phyloP scores from a whole-genome alignment of 768 basidiomycete species.

The Boletales sp. region DNA sequence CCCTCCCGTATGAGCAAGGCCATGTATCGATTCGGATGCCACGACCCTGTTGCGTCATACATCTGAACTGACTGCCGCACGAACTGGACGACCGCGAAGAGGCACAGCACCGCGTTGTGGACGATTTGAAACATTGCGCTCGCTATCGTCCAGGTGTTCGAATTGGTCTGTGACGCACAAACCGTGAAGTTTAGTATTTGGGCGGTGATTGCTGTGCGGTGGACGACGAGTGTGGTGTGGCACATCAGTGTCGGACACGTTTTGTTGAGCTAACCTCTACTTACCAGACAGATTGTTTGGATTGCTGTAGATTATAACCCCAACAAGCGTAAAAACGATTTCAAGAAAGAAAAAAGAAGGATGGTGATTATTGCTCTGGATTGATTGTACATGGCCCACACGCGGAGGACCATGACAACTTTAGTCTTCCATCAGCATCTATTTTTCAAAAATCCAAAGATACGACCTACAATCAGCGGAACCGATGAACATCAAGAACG shows the following conservation, averaged over 20 bases:
- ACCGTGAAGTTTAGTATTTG: neutral
- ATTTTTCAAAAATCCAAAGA: neutral
- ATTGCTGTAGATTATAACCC: neutral
- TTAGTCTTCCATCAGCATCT: neutral
- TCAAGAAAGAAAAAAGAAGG: slow-evolving; percentile 1
- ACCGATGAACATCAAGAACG: neutral
- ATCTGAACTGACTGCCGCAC: neutral
- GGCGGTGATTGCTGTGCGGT: neutral
- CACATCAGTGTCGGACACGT: neutral
- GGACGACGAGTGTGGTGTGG: neutral
- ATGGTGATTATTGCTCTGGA: slow-evolving; percentile 3
- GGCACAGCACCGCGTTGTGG: neutral
- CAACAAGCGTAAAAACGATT: neutral
- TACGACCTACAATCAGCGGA: slow-evolving; percentile 3
- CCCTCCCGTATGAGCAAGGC: slow-evolving; percentile 4
- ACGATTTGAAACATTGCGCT: neutral
- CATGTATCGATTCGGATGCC: slow-evolving; percentile 10
- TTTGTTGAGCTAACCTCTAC: neutral
- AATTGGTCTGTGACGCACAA: neutral
- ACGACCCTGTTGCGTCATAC: neutral
- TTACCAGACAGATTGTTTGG: neutral
- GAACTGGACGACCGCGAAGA: neutral
- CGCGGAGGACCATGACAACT: slow-evolving; percentile 3
- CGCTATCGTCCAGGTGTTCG: neutral
- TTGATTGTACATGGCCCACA: slow-evolving; percentile 13